Base-by-base conservation (phyloP, 495 filamentous ascomycete genomes). In the Diplogelasinospora grovesii region DNA sequence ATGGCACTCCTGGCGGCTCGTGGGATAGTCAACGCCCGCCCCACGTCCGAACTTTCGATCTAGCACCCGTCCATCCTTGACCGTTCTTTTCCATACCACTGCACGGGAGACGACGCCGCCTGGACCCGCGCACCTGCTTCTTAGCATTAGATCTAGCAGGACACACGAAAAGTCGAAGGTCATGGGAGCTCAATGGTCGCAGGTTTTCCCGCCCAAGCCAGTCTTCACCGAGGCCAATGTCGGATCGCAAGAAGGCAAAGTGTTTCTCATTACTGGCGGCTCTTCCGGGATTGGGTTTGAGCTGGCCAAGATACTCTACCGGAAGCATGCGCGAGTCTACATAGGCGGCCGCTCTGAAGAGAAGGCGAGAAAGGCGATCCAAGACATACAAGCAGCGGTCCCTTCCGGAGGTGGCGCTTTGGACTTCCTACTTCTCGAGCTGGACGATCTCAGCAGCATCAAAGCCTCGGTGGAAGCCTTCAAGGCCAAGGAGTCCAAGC, bases 241-340 rank as follows among this genome's bases (percentile, higher is more conserved):
- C 1, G 29, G 21, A 7, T 5, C 41, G 1, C 52, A 46, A 13
- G 36, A 52, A 5, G 52, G 45, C 22, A 51, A 63, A 38, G 63
- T 69, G n/a, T 68, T 68, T 36, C 43, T 74, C 22, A 51, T 72
- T 5, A 74, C 68, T 0, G 70, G 70, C 20, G 66, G 54, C 21
- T 38, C 52, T 9, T 59, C 59, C 2, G 70, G 70, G 7, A 59
- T 75, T 25, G 71, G 69, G 10, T 45, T 56, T 11, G 63, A 65
- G 32, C 55, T 74, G 11, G 53, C 51, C 36, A 56, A 50, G 19
- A 62, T 68, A 0, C 60, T 74, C 11, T 73, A 72, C 39, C 47
- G 22, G 3, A 56, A 55, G 39, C 49, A 56, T 8, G 71, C 38
- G 16, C 59, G 48, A 8, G 60, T 76, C 0, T 73, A 74, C 50